Conservation (phyloP, 306 rosid species). For the Cucurbita moschata region DNA sequence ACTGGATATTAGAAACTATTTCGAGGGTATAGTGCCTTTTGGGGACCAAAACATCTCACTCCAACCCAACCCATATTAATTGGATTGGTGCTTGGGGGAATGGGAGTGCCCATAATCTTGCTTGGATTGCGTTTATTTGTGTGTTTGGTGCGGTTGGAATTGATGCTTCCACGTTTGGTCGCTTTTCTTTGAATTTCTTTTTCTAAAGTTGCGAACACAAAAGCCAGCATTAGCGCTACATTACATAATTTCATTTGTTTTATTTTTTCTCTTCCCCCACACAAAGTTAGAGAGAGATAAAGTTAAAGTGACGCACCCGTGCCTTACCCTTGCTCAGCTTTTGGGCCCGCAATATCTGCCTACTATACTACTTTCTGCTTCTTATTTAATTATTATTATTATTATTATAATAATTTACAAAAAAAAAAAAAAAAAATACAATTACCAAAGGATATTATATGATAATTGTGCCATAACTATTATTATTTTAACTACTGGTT, state of each 20-base stretch:
- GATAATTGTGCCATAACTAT: too few relatives aligned
- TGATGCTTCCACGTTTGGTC: constrained; percentile 32
- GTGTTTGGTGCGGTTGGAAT: constrained; percentile 10
- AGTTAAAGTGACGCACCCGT: constrained; percentile 27
- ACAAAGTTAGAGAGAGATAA: constrained; percentile 19
- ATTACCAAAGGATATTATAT: too few relatives aligned
- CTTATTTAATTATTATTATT: not conserved
- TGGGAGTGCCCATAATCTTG: constrained; percentile 34
- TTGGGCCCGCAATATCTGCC: constrained; percentile 2
- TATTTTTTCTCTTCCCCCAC: not conserved
- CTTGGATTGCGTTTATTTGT: constrained; percentile 41
- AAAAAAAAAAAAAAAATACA: too few relatives aligned
- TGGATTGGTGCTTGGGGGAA: not conserved
- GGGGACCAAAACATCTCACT: too few relatives aligned
- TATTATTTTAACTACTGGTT: too few relatives aligned
- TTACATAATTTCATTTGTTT: not conserved
- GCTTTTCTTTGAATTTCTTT: not conserved
- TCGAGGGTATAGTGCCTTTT: too few relatives aligned
- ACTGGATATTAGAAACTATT: too few relatives aligned
- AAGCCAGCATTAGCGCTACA: not conserved
- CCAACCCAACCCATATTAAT: too few relatives aligned
- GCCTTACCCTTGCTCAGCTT: constrained; percentile 24
- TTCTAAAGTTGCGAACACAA: constrained; percentile 6
- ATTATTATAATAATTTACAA: too few relatives aligned
- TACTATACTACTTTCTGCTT: not conserved